phyloP scores from a whole-genome alignment of 129 eudicot species.

The Smallanthus sonchifolius region DNA sequence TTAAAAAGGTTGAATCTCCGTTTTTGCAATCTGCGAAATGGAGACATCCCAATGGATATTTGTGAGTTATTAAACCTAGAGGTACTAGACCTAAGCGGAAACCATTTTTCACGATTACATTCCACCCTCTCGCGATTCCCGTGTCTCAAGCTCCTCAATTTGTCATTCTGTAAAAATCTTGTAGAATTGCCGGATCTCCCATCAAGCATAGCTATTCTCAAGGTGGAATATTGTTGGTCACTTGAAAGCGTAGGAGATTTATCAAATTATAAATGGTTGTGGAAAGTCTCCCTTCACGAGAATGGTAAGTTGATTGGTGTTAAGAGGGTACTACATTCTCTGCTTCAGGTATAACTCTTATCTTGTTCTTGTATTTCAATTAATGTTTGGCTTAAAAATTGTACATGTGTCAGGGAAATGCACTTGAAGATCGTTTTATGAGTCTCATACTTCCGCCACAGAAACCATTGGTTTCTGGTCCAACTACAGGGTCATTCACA shows the following conservation, averaged over 20 bases:
- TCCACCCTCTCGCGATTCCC: not conserved
- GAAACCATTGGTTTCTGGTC: not conserved
- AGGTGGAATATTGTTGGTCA: not conserved
- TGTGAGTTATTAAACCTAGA: not conserved
- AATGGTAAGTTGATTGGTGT: not conserved
- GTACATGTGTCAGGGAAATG: not conserved
- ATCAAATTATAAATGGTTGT: conserved; percentile 5
- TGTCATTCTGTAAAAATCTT: not conserved
- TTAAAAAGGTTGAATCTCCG: not conserved
- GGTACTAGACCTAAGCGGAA: not conserved
- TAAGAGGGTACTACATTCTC: not conserved
- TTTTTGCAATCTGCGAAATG: not conserved
- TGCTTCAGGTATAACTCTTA: conserved; percentile 11
- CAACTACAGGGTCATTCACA: not conserved
- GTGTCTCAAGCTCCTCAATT: not conserved
- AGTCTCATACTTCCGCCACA: not conserved
- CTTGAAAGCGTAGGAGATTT: not conserved
- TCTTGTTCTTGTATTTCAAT: not conserved
- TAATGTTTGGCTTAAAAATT: not conserved
- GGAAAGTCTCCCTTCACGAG: conserved; percentile 5
- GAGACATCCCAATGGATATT: not conserved
- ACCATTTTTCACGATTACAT: conserved; percentile 5
- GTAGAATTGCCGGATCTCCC: conserved; percentile 8
- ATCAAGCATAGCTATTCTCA: conserved; percentile 2
- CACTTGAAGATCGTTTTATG: not conserved